These are phyloP conservation scores for Dictyostelium discoideum DNA, from an alignment of 78 protist species.

Conservation along the genomic window DNA sequence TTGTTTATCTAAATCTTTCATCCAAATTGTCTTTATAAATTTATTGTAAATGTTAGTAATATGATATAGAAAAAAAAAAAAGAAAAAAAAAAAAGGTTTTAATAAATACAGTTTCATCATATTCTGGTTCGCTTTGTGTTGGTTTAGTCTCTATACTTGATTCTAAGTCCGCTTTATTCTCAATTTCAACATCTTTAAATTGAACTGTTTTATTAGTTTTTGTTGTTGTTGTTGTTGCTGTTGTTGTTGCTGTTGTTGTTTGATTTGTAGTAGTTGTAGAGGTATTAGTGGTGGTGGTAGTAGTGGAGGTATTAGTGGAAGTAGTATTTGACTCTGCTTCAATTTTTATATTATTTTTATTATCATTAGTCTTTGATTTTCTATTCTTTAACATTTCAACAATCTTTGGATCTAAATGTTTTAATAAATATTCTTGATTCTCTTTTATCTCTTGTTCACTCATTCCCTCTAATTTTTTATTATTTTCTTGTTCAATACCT, in stretches of 20 bases:
- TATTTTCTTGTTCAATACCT: conserved; percentile 55
- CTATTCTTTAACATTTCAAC: conserved; percentile 42
- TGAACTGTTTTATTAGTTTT: background rate
- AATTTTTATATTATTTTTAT: background rate
- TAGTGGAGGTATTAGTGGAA: background rate
- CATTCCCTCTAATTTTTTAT: conserved; percentile 31
- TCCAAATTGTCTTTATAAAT: conserved; percentile 35
- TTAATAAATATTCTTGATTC: conserved; percentile 58
- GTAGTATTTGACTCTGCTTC: background rate
- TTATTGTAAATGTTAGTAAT: background rate
- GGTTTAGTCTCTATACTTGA: background rate
- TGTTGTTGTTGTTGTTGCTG: background rate
- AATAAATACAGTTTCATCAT: conserved; percentile 21
- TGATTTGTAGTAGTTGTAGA: background rate
- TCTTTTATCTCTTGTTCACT: conserved; percentile 47
- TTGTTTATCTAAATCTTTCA: conserved; percentile 50
- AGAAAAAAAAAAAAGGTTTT: background rate
- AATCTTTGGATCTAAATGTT: conserved; percentile 62
- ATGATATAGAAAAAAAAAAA: background rate
- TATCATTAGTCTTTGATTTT: background rate
- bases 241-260: background rate
- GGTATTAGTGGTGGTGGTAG: background rate
- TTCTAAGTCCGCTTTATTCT: background rate
- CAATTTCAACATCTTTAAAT: conserved; percentile 8
- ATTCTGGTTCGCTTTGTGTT: background rate